Evolutionary conservation across 2,329 filamentous ascomycete species (phyloP), one percentile per base, ranked within the genome.

Genomic region (Trichoderma afroharzianum): DNA sequence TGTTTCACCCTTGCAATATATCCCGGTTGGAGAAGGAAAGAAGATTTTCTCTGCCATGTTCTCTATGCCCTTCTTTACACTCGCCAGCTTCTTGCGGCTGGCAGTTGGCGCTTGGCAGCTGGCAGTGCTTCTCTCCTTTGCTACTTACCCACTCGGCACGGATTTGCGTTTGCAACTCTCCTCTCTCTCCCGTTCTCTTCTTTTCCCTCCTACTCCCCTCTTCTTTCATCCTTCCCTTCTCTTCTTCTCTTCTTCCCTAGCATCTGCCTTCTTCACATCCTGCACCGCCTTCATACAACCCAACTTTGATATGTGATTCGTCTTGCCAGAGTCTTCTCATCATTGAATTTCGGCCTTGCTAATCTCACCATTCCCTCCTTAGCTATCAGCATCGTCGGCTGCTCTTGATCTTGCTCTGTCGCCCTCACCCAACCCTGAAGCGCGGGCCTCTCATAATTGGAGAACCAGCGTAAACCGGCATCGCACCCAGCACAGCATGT

Each of bases 371-470:
- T 33, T 33, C 24, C 21, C 30, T 21, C 47, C 3, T 36, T 66
- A 96, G 90, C 85, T 95, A 73, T 94, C 93, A 80, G 90, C 93
- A 70, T 94, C 93, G 73, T 93, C 92, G 76, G 90, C 92, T 79
- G 91, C 93, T 68, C 87, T 95, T 78, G 93, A 97, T 82, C 87
- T 97, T 79, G 92, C 93, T 71, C 87, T 91, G 72, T 90, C 90
- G 63, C 90, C 90, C 73, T 90, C 88, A 72, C 88, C 90, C 61
- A 90, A 87, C 74, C 87, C 89, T 72, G 90, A 93, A 74, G 77
- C 80, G 63, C 73, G 80, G 50, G 76, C 80, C 62, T 77, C 79
- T 67, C 83, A 85, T 82, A 85, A 86, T 75, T 93, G 90, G 87
- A 87, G 86, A 76, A 85, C 77, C 74, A 78, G 86, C 76, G 87